Percentiles rank a stretch among this genome's conserved stretches.
These are phyloP conservation scores for Globisporangium lucens DNA, from an alignment of 352 stramenopile genomes.

Conservation along the genomic window DNA sequence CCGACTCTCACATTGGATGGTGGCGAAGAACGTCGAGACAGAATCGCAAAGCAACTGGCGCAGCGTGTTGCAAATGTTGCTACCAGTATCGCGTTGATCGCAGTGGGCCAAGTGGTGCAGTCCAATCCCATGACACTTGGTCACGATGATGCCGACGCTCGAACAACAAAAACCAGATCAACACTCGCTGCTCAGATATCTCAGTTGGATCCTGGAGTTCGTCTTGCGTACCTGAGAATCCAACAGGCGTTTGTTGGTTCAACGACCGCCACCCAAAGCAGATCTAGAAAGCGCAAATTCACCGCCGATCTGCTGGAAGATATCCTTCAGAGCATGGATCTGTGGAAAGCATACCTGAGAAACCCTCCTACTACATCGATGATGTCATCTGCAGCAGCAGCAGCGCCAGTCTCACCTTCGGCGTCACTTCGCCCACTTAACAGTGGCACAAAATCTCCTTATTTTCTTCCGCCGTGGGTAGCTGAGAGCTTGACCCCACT, in stretches of 20 bases:
- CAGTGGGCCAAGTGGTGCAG: neutral
- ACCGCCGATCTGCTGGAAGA: slow-evolving; percentile 19
- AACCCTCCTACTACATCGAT: neutral
- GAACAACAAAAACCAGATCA: neutral
- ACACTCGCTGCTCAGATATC: neutral
- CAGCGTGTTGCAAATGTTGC: neutral
- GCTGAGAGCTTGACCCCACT: slow-evolving; percentile 20
- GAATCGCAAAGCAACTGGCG: slow-evolving; percentile 2
- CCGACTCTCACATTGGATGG: neutral
- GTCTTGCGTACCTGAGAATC: slow-evolving; percentile 20
- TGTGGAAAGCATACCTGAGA: slow-evolving; percentile 31
- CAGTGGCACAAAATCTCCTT: neutral
- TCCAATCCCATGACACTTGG: neutral
- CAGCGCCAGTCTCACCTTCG: slow-evolving; percentile 1
- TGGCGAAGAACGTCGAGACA: neutral
- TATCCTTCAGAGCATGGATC: slow-evolving; percentile 24
- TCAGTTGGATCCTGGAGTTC: slow-evolving; percentile 5
- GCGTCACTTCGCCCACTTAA: slow-evolving; percentile 6
- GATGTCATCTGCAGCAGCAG: neutral
- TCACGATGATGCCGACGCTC: neutral
- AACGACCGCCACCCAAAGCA: neutral
- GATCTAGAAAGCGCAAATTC: neutral
- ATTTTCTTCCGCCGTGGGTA: slow-evolving; percentile 23
- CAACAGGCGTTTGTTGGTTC: slow-evolving; percentile 15
- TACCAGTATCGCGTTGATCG: neutral